Percentiles rank a stretch among this genome's conserved stretches.
Conservation (phyloP, 2,329 filamentous ascomycete species). For the Ascochyta fabae region DNA sequence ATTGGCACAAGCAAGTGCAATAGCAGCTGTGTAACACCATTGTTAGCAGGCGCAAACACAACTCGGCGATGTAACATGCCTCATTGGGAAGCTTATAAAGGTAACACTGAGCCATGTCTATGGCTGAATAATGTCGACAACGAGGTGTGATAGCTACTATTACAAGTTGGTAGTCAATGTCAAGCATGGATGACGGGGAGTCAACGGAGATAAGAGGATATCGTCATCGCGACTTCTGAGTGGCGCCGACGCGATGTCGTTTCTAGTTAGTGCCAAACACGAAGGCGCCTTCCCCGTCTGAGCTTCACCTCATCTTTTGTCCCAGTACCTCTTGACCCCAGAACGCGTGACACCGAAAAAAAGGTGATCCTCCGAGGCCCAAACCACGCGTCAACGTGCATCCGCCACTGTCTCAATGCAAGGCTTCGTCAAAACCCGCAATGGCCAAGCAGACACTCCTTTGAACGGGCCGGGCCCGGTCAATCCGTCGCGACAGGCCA, state of each 20-base stretch:
- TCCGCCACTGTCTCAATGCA: slow-evolving; percentile 20
- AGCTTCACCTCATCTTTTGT: slow-evolving; percentile 26
- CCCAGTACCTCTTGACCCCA: slow-evolving; percentile 14
- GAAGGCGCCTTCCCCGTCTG: slow-evolving; percentile 36
- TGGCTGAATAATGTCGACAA: not conserved
- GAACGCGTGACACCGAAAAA: slow-evolving; percentile 3
- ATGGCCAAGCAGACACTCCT: slow-evolving; percentile 8
- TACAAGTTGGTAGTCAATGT: not conserved
- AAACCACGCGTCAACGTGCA: not conserved
- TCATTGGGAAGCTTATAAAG: slow-evolving; percentile 49
- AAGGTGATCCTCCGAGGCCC: not conserved
- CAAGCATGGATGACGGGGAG: slow-evolving; percentile 24
- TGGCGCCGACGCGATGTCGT: slow-evolving; percentile 3
- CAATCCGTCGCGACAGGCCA: slow-evolving; percentile 22
- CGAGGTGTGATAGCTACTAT: not conserved
- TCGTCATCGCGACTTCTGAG: slow-evolving; percentile 33
- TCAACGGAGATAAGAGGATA: slow-evolving; percentile 38
- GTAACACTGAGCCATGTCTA: slow-evolving; percentile 36
- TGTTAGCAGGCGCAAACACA: slow-evolving; percentile 21
- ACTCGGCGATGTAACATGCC: slow-evolving; percentile 23
- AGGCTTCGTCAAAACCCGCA: slow-evolving; percentile 25
- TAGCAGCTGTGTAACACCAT: slow-evolving; percentile 44
- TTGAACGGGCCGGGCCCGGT: not conserved
- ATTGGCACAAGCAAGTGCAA: slow-evolving; percentile 52
- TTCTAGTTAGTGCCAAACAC: slow-evolving; percentile 26